Evolutionary conservation across 257 asterid species (phyloP), one percentile per base, ranked within the genome.

Genomic region (Plantago elongata): DNA sequence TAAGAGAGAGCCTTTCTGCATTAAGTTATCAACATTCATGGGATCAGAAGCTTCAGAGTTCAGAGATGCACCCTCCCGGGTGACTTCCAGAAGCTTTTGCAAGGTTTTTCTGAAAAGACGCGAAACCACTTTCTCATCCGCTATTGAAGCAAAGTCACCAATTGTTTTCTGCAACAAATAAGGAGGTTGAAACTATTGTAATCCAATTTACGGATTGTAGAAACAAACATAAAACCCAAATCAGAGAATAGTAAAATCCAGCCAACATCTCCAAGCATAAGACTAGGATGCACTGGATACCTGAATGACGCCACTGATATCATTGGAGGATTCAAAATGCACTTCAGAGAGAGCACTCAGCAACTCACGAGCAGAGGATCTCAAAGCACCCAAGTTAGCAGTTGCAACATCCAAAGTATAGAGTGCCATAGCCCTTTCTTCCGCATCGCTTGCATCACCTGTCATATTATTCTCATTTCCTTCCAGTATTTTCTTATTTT

Each of bases 131-230:
- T 72, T 58, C 66, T 81, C 86, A 62, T 87, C 94, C 13, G 90
- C 75, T 69, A 93, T 79, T 49, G 95, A 79, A 68, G 97, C 88
- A 66, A 93, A 77, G 66, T 80, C 95, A 29, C 87, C 78, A 61
- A 89, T 89, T 67, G 91, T 75, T 16, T 72, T 78, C 99, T 93
- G 80, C 72, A 76, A 59, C 57, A 49, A 73, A 63, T 11, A 70
- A 45, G 11, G 29, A 75, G 58, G 54, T 12, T 13, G 15, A 66
- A 51, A 17, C 51, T 34, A 9, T 51, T 48, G 2, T 15, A 38
- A 12, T 3, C 49, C 15, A 57, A 40, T 3, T 4, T 57, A 34
- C 13, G 44, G 47, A 57, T 38, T 5, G 14, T 48, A 12, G 40
- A 34, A 34, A 15, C 10, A 8, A 13, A 10, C 27, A 22, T 4